Conservation (phyloP, 306 rosid genomes). For the Gastrolobium villosum region DNA sequence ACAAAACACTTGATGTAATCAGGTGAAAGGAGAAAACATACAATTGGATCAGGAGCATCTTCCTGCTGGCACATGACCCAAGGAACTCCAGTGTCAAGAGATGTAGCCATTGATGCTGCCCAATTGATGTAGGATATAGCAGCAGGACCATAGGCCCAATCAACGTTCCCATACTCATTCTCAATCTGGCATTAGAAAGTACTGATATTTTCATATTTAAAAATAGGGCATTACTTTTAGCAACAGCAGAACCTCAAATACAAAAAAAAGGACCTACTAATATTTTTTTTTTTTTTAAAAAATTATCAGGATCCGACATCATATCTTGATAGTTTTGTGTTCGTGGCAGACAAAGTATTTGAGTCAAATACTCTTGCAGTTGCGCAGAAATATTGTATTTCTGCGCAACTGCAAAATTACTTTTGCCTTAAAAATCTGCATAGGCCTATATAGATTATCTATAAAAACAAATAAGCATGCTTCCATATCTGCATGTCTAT, state of each 20-base stretch:
- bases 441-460: too few species aligned
- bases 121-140: constrained; percentile 79
- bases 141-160: constrained; percentile 64
- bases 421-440: too few species aligned
- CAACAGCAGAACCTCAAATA: too few species aligned
- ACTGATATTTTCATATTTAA: neutral
- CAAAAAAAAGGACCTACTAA: too few species aligned
- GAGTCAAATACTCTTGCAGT: too few species aligned
- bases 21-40: constrained; percentile 53
- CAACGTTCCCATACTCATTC: constrained; percentile 88
- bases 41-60: constrained; percentile 94
- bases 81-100: constrained; percentile 94
- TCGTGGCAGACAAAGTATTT: too few species aligned
- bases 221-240: too few species aligned
- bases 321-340: too few species aligned
- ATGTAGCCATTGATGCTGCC: constrained; percentile 93
- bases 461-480: neutral
- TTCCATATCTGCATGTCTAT: neutral
- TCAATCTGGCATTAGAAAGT: constrained; percentile 64
- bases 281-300: too few species aligned
- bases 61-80: constrained; percentile 98
- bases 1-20: neutral
- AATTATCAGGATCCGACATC: too few species aligned
- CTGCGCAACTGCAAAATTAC: too few species aligned
- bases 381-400: too few species aligned